Evolutionary conservation across 2,329 filamentous ascomycete genomes (phyloP).

Genomic region (Helotiales sp.): DNA sequence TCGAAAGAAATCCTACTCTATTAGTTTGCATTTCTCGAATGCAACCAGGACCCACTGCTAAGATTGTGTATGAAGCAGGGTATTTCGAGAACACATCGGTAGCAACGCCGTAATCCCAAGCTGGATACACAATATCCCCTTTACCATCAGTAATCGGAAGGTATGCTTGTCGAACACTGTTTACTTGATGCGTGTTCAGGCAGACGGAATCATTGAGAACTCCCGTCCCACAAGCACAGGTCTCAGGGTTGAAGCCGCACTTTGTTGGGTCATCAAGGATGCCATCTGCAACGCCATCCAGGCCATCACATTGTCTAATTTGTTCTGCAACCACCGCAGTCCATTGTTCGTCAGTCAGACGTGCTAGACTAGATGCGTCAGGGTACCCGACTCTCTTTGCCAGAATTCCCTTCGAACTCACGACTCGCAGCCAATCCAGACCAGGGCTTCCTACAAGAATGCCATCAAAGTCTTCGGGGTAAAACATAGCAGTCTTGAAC

Average conservation of each 20-base stretch:
- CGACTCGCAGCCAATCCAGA: neutral
- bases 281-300: neutral
- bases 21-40: neutral
- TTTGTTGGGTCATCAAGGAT: neutral
- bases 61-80: neutral
- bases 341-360: neutral
- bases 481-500: conserved; percentile 44
- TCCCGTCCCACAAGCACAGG: neutral
- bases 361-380: neutral
- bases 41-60: neutral
- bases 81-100: neutral
- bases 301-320: neutral
- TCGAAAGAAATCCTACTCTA: neutral
- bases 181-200: neutral
- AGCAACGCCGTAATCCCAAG: neutral
- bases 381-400: neutral
- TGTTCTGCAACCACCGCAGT: neutral
- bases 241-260: neutral
- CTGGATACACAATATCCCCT: neutral
- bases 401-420: neutral
- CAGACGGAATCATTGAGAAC: neutral
- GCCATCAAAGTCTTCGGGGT: conserved; percentile 48
- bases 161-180: neutral
- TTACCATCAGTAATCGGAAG: neutral
- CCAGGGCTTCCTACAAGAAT: conserved; percentile 44